Evolutionary conservation across 169 alveolate species (phyloP), one percentile per base, ranked within the genome.

Genomic region (Plasmodium malariae): DNA sequence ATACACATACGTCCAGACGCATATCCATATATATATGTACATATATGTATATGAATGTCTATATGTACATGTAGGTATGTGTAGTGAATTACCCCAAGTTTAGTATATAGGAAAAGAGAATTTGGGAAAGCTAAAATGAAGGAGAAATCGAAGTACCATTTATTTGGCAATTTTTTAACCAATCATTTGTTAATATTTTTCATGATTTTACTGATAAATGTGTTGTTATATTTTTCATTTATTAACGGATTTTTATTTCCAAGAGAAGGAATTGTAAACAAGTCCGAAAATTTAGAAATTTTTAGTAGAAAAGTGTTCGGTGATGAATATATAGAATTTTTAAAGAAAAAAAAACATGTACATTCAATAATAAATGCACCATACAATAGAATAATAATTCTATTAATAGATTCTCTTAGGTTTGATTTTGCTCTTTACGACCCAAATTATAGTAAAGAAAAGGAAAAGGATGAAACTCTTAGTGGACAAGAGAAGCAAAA

Each of bases 381-480:
- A 17, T 63, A 88, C 24, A 93, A 93, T 51, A 59, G 73, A 43
- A 49, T 80, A 17, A 76, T 88, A 7, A 5, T 93, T 5, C 63
- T 88, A 5, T 43, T 93, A 28, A 74, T 93, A 19, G 96, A 93
- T 57, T 76, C 94, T 1, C 69, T 73, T 21, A 87, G 96, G n/a
- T 63, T 89, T 71, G 96, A 93, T 88, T 93, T 91, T 71, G 92
- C 83, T 17, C 76, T 93, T 1, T 76, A 91, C 68, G 96, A 93
- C 60, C 93, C 96, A 6, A 37, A 69, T 32, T 80, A 80, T 80
- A 40, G 51, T 1, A 49, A 63, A 36, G 73, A 80, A 70, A 14
- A 24, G 3, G 48, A 30, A 51, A 30, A 36, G n/a, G 51, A 67
- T 14, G 72, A 65, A 30, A 45, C 11, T 9, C 11, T 21, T 3